phyloP scores from a whole-genome alignment of 495 filamentous ascomycete genomes.

The Aspergillus diversus region DNA sequence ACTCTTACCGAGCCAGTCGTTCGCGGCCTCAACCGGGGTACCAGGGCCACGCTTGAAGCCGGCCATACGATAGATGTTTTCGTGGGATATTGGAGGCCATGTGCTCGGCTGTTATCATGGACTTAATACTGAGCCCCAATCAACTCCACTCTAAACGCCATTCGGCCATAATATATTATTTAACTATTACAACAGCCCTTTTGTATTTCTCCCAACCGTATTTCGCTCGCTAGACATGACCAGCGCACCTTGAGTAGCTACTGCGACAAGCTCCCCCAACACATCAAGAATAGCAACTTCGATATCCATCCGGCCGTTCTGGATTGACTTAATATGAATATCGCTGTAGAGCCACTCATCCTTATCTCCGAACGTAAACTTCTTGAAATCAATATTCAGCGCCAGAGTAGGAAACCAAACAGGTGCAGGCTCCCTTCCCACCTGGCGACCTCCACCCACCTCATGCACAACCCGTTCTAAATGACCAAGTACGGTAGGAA shows the following conservation, averaged over 20 bases:
- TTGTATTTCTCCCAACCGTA: background rate
- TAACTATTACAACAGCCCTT: no score
- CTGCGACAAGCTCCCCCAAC: background rate
- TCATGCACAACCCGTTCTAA: slow-evolving; percentile 9
- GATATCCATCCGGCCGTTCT: slow-evolving; percentile 7
- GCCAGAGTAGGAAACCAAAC: slow-evolving; percentile 8
- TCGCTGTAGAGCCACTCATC: slow-evolving; percentile 3
- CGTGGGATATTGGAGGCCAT: no score
- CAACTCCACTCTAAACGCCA: no score
- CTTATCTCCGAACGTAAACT: background rate
- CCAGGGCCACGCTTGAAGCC: no score
- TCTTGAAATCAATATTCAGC: slow-evolving; percentile 5
- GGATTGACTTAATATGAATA: background rate
- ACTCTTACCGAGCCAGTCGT: no score
- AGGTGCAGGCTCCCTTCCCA: background rate
- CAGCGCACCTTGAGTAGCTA: background rate
- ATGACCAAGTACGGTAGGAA: background rate
- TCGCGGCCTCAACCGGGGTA: no score
- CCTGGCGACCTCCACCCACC: background rate
- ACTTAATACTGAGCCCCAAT: no score
- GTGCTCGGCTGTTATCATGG: no score
- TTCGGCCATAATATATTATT: no score
- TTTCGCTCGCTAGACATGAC: background rate
- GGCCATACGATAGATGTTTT: no score
- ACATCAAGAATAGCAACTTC: slow-evolving; percentile 1